Evolutionary conservation across 352 stramenopile species (phyloP).

Genomic region (Phytopythium delawarense): DNA sequence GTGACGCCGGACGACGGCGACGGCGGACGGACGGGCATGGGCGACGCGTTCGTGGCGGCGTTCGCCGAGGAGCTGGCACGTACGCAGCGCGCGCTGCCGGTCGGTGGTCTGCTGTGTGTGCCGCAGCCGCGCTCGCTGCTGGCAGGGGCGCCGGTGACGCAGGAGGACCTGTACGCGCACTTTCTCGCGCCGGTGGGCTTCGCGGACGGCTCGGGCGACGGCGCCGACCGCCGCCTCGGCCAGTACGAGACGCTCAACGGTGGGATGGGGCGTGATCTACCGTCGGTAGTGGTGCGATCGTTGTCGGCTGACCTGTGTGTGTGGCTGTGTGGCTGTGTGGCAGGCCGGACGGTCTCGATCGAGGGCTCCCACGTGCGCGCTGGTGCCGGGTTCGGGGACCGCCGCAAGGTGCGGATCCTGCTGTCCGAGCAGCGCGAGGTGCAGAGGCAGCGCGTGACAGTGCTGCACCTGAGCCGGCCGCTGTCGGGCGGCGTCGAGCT

Average conservation of each 20-base stretch:
- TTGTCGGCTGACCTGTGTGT: slow-evolving; percentile 9
- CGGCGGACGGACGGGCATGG: slow-evolving; percentile 13
- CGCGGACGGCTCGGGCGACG: slow-evolving; percentile 6
- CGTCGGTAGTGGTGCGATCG: too few relatives aligned
- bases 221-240: slow-evolving; percentile 18
- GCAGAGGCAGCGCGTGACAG: slow-evolving; percentile 43
- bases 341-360: slow-evolving; percentile 52
- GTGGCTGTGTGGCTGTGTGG: neutral
- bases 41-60: slow-evolving; percentile 39
- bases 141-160: slow-evolving; percentile 26
- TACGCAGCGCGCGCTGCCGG: slow-evolving; percentile 49
- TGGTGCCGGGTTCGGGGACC: slow-evolving; percentile 39
- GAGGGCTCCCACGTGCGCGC: slow-evolving; percentile 56
- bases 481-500: slow-evolving; percentile 55
- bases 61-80: slow-evolving; percentile 36
- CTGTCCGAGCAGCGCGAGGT: slow-evolving; percentile 61
- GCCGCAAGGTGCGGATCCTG: slow-evolving; percentile 62
- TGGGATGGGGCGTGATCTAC: slow-evolving; percentile 4
- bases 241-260: slow-evolving; percentile 70
- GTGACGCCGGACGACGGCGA: neutral
- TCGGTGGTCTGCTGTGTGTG: slow-evolving; percentile 58
- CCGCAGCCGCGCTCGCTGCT: slow-evolving; percentile 60
- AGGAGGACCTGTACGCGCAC: slow-evolving; percentile 52
- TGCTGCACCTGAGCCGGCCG: slow-evolving; percentile 70
- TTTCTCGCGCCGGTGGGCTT: slow-evolving; percentile 35